phyloP scores from a whole-genome alignment of 495 filamentous ascomycete species.

The Penicillium desertorum region DNA sequence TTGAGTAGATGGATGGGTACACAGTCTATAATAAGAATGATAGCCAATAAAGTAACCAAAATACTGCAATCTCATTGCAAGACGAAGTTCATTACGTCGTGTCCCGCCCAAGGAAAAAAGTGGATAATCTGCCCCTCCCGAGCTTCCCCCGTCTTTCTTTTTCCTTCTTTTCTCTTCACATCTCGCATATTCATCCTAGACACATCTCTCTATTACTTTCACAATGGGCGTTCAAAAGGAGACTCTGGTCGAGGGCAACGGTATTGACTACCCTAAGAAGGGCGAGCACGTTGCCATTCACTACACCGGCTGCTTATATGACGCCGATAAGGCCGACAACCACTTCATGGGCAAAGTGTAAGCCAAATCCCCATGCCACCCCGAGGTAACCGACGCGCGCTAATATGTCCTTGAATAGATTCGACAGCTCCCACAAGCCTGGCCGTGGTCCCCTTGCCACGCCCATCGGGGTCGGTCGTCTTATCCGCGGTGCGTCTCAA shows the following conservation, averaged over 20 bases:
- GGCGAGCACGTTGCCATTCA: slow-evolving; percentile 77
- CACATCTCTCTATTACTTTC: slow-evolving; percentile 2
- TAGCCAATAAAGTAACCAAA: too few species aligned
- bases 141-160: neutral
- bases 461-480: slow-evolving; percentile 68
- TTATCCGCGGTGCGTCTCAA: slow-evolving; percentile 68
- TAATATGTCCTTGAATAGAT: slow-evolving; percentile 47
- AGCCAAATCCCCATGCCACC: slow-evolving; percentile 12
- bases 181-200: neutral
- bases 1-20: neutral
- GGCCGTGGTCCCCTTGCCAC: slow-evolving; percentile 63
- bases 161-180: slow-evolving; percentile 1
- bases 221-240: slow-evolving; percentile 57
- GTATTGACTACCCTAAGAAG: slow-evolving; percentile 51
- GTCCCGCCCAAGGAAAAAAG: slow-evolving; percentile 1
- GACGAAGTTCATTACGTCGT: neutral
- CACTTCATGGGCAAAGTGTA: slow-evolving; percentile 52
- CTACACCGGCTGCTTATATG: slow-evolving; percentile 81
- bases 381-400: neutral
- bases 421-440: slow-evolving; percentile 67
- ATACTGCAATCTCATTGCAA: too few species aligned
- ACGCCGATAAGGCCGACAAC: slow-evolving; percentile 50
- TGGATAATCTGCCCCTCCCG: slow-evolving; percentile 1
- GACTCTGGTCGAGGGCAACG: slow-evolving; percentile 49
- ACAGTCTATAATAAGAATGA: too few species aligned